Percentiles rank a stretch among this genome's conserved stretches.
phyloP scores from a whole-genome alignment of 2,329 filamentous ascomycete species.

The Aspergillus caelatus region DNA sequence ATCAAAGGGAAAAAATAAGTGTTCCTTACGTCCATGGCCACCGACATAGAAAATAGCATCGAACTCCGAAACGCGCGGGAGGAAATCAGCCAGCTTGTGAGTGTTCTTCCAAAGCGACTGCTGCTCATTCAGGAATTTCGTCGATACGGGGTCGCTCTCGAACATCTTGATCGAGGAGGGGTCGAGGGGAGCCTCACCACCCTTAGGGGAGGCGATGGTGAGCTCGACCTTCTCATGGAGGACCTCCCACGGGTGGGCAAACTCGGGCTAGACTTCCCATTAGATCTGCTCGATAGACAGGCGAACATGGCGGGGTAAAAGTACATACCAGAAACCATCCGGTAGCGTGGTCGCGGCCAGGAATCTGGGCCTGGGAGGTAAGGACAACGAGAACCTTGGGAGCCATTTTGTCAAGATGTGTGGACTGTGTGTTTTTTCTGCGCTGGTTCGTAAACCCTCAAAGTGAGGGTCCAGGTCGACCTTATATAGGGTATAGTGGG shows the following conservation, averaged over 20 bases:
- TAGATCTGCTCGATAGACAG: background rate
- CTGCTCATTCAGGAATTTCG: slow-evolving; percentile 60
- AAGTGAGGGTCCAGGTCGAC: background rate
- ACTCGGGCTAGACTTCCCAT: slow-evolving; percentile 49
- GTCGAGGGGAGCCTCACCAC: slow-evolving; percentile 65
- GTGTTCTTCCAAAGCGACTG: slow-evolving; percentile 67
- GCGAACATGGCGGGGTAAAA: background rate
- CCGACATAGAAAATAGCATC: slow-evolving; percentile 66
- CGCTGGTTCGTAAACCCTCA: background rate
- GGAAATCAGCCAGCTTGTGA: slow-evolving; percentile 57
- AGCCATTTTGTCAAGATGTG: slow-evolving; percentile 26
- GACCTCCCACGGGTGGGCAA: slow-evolving; percentile 66
- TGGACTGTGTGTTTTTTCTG: background rate
- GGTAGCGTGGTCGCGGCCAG: slow-evolving; percentile 53
- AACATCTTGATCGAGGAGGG: slow-evolving; percentile 58
- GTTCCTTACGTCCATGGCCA: slow-evolving; percentile 57
- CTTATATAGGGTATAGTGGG: slow-evolving; percentile 6
- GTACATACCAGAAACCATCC: slow-evolving; percentile 69
- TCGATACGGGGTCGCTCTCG: slow-evolving; percentile 56
- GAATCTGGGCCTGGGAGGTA: slow-evolving; percentile 60
- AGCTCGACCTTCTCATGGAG: slow-evolving; percentile 59
- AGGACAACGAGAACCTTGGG: slow-evolving; percentile 72
- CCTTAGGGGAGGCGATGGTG: slow-evolving; percentile 63
- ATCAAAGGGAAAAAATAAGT: background rate
- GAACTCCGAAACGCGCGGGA: slow-evolving; percentile 62